Conservation (phyloP, 352 stramenopile genomes). For the Chrysophaeum taylorii region DNA sequence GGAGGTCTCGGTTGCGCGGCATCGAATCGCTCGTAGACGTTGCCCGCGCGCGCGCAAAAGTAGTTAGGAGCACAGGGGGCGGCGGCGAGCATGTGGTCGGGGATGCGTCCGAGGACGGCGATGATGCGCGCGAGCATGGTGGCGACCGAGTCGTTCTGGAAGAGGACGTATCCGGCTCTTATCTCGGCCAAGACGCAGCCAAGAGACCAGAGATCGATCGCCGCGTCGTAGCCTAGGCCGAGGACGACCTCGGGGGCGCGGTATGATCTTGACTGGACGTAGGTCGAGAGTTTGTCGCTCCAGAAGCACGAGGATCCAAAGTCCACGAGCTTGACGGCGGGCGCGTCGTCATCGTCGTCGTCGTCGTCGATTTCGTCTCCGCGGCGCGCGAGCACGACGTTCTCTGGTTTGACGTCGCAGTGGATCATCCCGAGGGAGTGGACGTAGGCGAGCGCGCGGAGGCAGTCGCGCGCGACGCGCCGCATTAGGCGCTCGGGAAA, state of each 20-base stretch:
- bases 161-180: slow-evolving; percentile 66
- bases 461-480: slow-evolving; percentile 58
- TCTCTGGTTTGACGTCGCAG: slow-evolving; percentile 95
- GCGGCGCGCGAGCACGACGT: slow-evolving; percentile 61
- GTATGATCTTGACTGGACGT: slow-evolving; percentile 75
- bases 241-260: slow-evolving; percentile 80
- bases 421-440: slow-evolving; percentile 81
- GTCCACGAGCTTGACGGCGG: slow-evolving; percentile 74
- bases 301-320: slow-evolving; percentile 78
- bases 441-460: slow-evolving; percentile 68
- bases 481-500: slow-evolving; percentile 83
- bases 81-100: slow-evolving; percentile 48
- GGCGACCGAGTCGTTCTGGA: slow-evolving; percentile 66
- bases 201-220: slow-evolving; percentile 79
- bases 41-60: slow-evolving; percentile 52
- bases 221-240: slow-evolving; percentile 63
- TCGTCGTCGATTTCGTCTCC: too few species aligned
- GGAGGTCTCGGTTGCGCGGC: slow-evolving; percentile 1
- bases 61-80: slow-evolving; percentile 47
- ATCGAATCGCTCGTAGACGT: slow-evolving; percentile 55
- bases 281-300: slow-evolving; percentile 64
- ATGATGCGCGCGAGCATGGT: slow-evolving; percentile 81
- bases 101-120: slow-evolving; percentile 51
- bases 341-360: slow-evolving; percentile 27
- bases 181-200: slow-evolving; percentile 72